These are phyloP conservation scores for Parastagonospora avenae DNA, from an alignment of 2,329 filamentous ascomycete species.

Conservation along the genomic window DNA sequence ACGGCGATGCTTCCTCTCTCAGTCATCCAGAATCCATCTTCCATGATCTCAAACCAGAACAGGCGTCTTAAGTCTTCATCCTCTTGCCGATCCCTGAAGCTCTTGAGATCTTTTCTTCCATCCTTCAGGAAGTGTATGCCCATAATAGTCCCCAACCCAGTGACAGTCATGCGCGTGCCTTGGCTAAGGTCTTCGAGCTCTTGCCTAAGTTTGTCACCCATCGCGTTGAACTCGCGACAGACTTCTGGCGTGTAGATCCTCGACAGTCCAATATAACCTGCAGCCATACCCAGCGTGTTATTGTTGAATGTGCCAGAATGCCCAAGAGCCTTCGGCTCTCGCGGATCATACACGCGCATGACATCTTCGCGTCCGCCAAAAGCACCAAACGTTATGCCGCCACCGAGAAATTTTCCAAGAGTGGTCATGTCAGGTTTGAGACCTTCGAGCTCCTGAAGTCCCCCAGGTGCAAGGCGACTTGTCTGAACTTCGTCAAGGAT, in stretches of 20 bases:
- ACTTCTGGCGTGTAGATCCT: slow-evolving; percentile 44
- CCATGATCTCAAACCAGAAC: slow-evolving; percentile 47
- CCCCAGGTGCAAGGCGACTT: slow-evolving; percentile 25
- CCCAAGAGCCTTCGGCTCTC: slow-evolving; percentile 47
- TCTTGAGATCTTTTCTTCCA: slow-evolving; percentile 33
- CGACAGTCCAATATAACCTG: slow-evolving; percentile 53
- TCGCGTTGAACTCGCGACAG: slow-evolving; percentile 32
- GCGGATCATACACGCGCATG: slow-evolving; percentile 64
- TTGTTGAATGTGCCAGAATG: slow-evolving; percentile 74
- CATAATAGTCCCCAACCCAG: slow-evolving; percentile 45
- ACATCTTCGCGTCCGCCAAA: slow-evolving; percentile 67
- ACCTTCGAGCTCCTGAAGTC: slow-evolving; percentile 23
- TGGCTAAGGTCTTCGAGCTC: slow-evolving; percentile 30
- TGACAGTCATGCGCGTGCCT: slow-evolving; percentile 45
- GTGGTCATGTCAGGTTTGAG: slow-evolving; percentile 56
- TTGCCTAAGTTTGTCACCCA: slow-evolving; percentile 38
- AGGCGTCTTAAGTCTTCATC: slow-evolving; percentile 37
- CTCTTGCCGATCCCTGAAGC: slow-evolving; percentile 31
- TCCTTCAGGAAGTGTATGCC: slow-evolving; percentile 44
- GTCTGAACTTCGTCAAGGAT: slow-evolving; percentile 67
- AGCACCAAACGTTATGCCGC: slow-evolving; percentile 69
- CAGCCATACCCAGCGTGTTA: slow-evolving; percentile 65
- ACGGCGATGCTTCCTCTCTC: slow-evolving; percentile 44
- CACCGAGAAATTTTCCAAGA: slow-evolving; percentile 70
- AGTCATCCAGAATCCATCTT: slow-evolving; percentile 44